Base-by-base conservation (phyloP, 495 filamentous ascomycete genomes). In the Neurospora tetrasperma region DNA sequence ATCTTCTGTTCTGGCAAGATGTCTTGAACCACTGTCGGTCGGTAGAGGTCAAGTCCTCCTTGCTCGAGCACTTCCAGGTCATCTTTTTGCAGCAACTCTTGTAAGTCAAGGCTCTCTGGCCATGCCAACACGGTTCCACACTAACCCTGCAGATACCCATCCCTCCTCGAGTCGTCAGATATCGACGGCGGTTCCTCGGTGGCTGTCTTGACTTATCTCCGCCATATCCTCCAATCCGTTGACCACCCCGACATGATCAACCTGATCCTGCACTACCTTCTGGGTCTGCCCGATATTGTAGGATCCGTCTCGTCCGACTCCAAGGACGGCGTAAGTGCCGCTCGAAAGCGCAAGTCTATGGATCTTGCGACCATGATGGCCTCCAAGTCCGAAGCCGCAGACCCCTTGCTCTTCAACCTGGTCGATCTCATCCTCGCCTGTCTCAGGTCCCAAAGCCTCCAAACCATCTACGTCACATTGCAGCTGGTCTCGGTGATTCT, bases 1-100 rank as follows among this genome's bases (percentile, higher is more conserved):
- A 98, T 77, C 85, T 99, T 16, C 83, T 94, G 18, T 99, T 99
- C 76, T 99, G 96, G 96, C 96, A 99, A 78, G 96, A 99, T 80
- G 93, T 97, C 18, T 86, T 99, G 69, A 94, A 98, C 77, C 93
- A 98, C 82, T 99, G 96, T 82, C 89, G 89, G 74, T 98, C 95
- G 1, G 85, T 88, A 2, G 96, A 98, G 78, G 92, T 99, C 69
- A 95, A 94, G 75, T 92, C 91, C 72, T 97, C 94, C 0, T 83
- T 99, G 31, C 84, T 99, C 48, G 96, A 98, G 80, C 96, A 99
- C 80, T 99, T 98, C 78, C 94, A 97, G 79, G 91, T 98, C 74
- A 88, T 99, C 11, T 99, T 99, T 79, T 83, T 99, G 59, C 93
- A 98, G 76, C 96, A 98, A 80, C 83, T 99, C 78, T 81, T 99